Evolutionary conservation across 345 rosid species (phyloP).

Genomic region (Salix viminalis): DNA sequence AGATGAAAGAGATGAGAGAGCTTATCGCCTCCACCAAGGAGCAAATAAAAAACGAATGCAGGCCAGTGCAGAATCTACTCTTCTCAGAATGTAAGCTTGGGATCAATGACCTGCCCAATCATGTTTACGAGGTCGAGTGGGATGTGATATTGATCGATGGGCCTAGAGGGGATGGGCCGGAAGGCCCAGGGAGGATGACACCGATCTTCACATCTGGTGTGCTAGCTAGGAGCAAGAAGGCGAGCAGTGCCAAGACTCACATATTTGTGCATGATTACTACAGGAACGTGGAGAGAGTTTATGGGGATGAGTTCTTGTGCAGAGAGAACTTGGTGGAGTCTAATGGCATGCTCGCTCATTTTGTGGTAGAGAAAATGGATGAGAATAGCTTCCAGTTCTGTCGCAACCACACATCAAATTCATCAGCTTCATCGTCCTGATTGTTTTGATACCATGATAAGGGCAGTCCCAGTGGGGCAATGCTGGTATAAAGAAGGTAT

Average conservation of each 20-base stretch:
- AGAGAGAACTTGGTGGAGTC: conserved; percentile 66
- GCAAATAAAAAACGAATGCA: conserved; percentile 62
- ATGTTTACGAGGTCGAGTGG: conserved; percentile 92
- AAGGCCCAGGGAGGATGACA: conserved; percentile 78
- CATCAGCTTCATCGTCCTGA: conserved; percentile 7
- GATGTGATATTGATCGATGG: conserved; percentile 94
- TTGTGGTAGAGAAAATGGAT: conserved; percentile 74
- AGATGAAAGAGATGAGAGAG: conserved; percentile 53
- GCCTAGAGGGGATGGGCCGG: conserved; percentile 74
- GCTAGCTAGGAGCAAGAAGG: conserved; percentile 79
- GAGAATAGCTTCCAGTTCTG: conserved; percentile 56
- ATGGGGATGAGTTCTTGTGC: conserved; percentile 86
- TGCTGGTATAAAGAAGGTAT: conserved; percentile 1
- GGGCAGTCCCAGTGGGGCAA: background rate
- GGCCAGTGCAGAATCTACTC: conserved; percentile 83
- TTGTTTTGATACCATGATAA: background rate
- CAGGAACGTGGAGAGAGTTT: conserved; percentile 66
- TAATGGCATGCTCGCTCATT: conserved; percentile 73
- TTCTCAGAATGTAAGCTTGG: conserved; percentile 87
- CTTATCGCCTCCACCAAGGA: conserved; percentile 53
- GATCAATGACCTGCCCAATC: conserved; percentile 86
- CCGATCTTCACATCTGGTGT: conserved; percentile 92
- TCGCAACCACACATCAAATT: conserved; percentile 25
- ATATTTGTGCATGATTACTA: conserved; percentile 83
- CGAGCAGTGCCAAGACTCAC: conserved; percentile 69